Conservation (phyloP, 495 filamentous ascomycete species). For the Hypoxylon crocopeplum region DNA sequence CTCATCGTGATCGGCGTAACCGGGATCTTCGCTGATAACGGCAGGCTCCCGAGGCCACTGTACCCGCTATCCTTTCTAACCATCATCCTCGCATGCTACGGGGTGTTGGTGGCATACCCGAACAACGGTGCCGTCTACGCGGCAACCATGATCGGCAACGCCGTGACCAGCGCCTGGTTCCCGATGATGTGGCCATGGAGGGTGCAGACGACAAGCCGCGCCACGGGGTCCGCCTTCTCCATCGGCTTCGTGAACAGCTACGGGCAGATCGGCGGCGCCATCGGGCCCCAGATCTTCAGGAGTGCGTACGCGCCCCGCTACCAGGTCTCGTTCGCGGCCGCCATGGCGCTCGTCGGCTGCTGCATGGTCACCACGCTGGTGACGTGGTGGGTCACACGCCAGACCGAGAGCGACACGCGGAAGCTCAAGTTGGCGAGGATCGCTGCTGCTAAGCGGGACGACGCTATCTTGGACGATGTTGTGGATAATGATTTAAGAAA, state of each 20-base stretch:
- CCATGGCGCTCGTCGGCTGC: constrained; percentile 41
- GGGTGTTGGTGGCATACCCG: constrained; percentile 51
- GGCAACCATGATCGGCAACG: constrained; percentile 49
- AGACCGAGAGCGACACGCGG: constrained; percentile 50
- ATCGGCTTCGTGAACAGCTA: constrained; percentile 54
- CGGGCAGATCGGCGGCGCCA: constrained; percentile 48
- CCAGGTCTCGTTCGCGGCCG: constrained; percentile 40
- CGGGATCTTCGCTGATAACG: constrained; percentile 50
- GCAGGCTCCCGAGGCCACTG: constrained; percentile 48
- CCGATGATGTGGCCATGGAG: constrained; percentile 55
- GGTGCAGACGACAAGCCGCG: constrained; percentile 51
- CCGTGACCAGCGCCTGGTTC: constrained; percentile 47
- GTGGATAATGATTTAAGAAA: constrained; percentile 46
- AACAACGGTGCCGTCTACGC: constrained; percentile 48
- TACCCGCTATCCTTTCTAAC: constrained; percentile 51
- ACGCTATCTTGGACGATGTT: constrained; percentile 53
- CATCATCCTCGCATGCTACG: constrained; percentile 51
- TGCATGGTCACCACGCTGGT: constrained; percentile 39
- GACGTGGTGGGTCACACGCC: constrained; percentile 45
- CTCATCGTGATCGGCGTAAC: constrained; percentile 47
- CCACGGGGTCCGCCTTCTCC: constrained; percentile 53
- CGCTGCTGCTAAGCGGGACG: constrained; percentile 46
- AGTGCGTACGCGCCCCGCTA: constrained; percentile 44
- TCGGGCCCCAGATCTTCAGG: constrained; percentile 46
- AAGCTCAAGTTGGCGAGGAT: constrained; percentile 50